These are phyloP conservation scores for Phycomyces nitens DNA, from an alignment of 192 early-diverging fungal genomes.

Conservation along the genomic window DNA sequence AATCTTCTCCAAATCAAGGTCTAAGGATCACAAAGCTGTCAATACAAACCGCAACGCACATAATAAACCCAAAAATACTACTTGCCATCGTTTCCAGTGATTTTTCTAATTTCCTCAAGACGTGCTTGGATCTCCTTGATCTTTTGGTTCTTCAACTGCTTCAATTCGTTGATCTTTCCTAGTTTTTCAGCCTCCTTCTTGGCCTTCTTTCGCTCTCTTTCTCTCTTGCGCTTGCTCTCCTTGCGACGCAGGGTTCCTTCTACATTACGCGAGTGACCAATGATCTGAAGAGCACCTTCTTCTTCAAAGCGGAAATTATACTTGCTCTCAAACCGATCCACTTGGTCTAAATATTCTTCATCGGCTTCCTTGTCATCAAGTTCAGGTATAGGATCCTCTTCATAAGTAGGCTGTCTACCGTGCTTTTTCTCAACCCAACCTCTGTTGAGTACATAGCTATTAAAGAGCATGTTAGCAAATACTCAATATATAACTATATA, in stretches of 20 bases:
- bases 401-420: conserved; percentile 57
- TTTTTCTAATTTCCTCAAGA: conserved; percentile 81
- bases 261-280: conserved; percentile 78
- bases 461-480: conserved; percentile 3
- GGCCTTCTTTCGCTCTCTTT: conserved; percentile 67
- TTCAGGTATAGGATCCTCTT: conserved; percentile 55
- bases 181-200: conserved; percentile 72
- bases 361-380: conserved; percentile 62
- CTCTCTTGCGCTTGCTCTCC: conserved; percentile 72
- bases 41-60: no score
- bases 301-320: conserved; percentile 97
- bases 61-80: no score
- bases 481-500: neutral
- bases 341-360: conserved; percentile 73
- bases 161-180: conserved; percentile 79
- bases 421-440: conserved; percentile 88
- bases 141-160: conserved; percentile 89
- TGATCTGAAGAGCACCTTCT: conserved; percentile 63
- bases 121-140: conserved; percentile 80
- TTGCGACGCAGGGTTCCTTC: conserved; percentile 80
- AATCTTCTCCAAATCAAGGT: conserved; percentile 69
- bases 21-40: conserved; percentile 24
- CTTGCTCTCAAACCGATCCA: conserved; percentile 83
- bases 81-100: conserved; percentile 67
- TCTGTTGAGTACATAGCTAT: conserved; percentile 83